Conservation (phyloP, 352 stramenopile species). For the Elongisporangium undulatum region DNA sequence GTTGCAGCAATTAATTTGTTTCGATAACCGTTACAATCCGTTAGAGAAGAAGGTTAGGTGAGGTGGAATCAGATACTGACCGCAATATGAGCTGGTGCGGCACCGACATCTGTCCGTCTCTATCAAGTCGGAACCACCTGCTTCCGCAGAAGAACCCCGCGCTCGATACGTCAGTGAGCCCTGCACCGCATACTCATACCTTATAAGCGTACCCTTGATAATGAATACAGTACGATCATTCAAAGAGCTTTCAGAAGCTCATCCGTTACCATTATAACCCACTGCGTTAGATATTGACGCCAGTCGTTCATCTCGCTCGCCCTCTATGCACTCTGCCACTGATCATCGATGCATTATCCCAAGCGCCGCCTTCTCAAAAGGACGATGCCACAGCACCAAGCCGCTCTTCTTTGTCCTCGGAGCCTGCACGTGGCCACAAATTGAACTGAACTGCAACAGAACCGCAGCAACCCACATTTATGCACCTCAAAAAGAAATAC, state of each 20-base stretch:
- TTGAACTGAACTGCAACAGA: not conserved
- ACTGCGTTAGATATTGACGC: no score
- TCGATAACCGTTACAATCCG: not conserved
- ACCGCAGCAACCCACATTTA: not conserved
- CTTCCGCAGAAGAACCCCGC: not conserved
- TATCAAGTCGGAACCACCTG: not conserved
- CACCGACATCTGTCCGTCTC: not conserved
- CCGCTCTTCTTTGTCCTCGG: not conserved
- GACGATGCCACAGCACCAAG: not conserved
- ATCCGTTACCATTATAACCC: no score
- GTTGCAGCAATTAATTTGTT: slow-evolving; percentile 6
- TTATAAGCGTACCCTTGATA: not conserved
- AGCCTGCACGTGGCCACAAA: not conserved
- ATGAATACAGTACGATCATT: not conserved
- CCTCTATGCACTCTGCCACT: no score
- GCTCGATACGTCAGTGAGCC: not conserved
- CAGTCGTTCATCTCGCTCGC: no score
- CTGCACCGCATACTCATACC: not conserved
- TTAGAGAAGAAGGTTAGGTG: not conserved
- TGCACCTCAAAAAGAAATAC: not conserved
- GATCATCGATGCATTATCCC: no score
- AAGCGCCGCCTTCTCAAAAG: not conserved
- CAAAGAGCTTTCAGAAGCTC: no score
- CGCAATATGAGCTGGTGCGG: slow-evolving; percentile 3
- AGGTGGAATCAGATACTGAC: not conserved